Evolutionary conservation across 768 basidiomycete genomes (phyloP).

Genomic region (Ramaria sp.): DNA sequence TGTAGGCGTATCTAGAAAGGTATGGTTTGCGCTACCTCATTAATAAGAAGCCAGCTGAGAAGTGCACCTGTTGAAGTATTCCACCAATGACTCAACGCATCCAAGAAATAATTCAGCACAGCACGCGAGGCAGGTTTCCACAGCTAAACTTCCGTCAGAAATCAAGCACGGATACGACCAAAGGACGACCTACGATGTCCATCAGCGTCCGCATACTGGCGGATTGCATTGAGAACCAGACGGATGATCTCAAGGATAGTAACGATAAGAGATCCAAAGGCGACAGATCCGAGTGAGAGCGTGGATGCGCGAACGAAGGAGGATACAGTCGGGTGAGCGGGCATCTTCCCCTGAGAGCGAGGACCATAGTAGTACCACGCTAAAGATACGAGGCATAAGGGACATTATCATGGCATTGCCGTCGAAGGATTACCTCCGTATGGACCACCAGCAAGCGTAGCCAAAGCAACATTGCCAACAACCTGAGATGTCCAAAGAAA

Average conservation of each 20-base stretch:
- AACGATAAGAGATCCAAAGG: slow-evolving; percentile 77
- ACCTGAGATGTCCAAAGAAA: slow-evolving; percentile 83
- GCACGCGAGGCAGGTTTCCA: slow-evolving; percentile 64
- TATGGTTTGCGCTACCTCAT: not conserved
- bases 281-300: slow-evolving; percentile 72
- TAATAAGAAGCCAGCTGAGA: not conserved
- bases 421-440: slow-evolving; percentile 35
- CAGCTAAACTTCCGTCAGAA: slow-evolving; percentile 29
- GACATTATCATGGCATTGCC: too few relatives aligned
- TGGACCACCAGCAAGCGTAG: slow-evolving; percentile 72
- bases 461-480: slow-evolving; percentile 64
- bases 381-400: slow-evolving; percentile 12
- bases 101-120: slow-evolving; percentile 72
- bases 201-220: slow-evolving; percentile 48
- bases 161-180: not conserved
- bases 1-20: slow-evolving; percentile 54
- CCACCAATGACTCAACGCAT: slow-evolving; percentile 54
- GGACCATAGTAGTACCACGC: slow-evolving; percentile 83
- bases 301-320: slow-evolving; percentile 69
- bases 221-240: slow-evolving; percentile 45
- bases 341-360: slow-evolving; percentile 51
- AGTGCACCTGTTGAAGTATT: slow-evolving; percentile 66
- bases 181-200: slow-evolving; percentile 45
- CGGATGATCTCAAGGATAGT: slow-evolving; percentile 63
- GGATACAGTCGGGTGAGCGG: slow-evolving; percentile 57